Evolutionary conservation across 2,329 filamentous ascomycete genomes (phyloP), one percentile per base, ranked within the genome.

Genomic region (Metarhizium guizhouense): DNA sequence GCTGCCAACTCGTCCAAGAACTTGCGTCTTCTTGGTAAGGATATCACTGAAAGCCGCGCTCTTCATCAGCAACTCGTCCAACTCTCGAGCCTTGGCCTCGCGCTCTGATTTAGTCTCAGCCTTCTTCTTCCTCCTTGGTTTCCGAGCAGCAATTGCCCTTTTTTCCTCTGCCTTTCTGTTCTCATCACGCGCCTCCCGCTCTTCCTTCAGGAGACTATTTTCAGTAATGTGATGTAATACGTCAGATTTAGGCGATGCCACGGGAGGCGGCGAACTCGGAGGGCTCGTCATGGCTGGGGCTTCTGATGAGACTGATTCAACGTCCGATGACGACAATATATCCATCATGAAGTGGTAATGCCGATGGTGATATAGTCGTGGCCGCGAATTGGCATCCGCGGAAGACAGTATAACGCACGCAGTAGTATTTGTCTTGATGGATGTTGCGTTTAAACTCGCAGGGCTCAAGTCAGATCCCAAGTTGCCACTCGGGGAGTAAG

Each of bases 21-120:
- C 82, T 52, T 83, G 76, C 0, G 83, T 86, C 67, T 85, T 86
- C 55, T 81, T 79, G 0, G 82, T 85, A 1, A 86, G 64, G 10
- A 85, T 84, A 42, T 84, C 79, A 25, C 79, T 81, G 56, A 86
- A 86, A 0, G 81, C 76, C 0, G 77, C 80, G 51, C 80, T 83
- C 63, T 85, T 82, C 47, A 72, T 73, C 0, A 86, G 70, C 2
- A 86, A 69, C 51, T 81, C 77, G 30, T 86, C 81, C 0, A 86
- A 70, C 56, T 85, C 79, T 47, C 74, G 75, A 0, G 81, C 82
- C 61, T 85, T 85, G 0, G 72, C 73, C 49, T 83, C 80, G 1
- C 80, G 72, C 59, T 85, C 81, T 1, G 72, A 68, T 55, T 79
- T 77, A 1, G 76, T 78, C 50, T 81, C 69, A 0, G 75, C 74